Base-by-base conservation (phyloP, 257 asterid species). In the Ilex asprella region DNA sequence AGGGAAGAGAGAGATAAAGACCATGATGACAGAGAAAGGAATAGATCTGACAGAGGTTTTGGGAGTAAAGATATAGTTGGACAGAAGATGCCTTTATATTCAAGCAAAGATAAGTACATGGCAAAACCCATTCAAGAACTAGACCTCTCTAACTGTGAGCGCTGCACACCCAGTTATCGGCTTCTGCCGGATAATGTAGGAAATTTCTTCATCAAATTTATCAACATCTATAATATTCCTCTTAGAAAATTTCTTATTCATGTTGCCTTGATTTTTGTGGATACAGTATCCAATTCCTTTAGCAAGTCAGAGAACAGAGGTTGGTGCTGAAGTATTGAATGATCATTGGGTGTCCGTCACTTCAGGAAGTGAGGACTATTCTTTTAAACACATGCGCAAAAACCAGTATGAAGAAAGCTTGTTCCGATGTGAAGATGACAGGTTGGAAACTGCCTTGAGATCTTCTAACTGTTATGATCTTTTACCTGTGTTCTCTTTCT, bases 1-100 rank as follows among this genome's bases (percentile, higher is more conserved):
- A 60, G 73, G 73, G 73, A 68, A 55, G 67, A 68, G 56, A 60
- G 67, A 51, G 62, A 59, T 50, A 67, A 47, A 60, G 58, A 53
- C 21, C 21, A 14, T 9, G 67, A 68, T 12, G 60, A 52, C 58
- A 68, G 62, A 62, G 73, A 68, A 32, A 55, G 65, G 30, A 63
- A 66, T 31, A 66, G 58, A 60, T 46, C 55, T 68, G 72, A 67
- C 14, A 68, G 59, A 43, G 62, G 67, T 1, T 60, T 35, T 60
- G 73, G 62, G 27, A 61, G 51, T 68, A 68, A 58, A 61, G 73
- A 68, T 68, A 10, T 61, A 60, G 57, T 10, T 6, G 57, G 57
- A 14, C 57, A 53, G 3, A 53, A 53, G 57, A 16, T 53, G 30
- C 2, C 57, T 15, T 7, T 21, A 10, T 53, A 14, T 53, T 53